Conservation (phyloP, 148 eudicot genomes). For the Gaultheria prostrata region DNA sequence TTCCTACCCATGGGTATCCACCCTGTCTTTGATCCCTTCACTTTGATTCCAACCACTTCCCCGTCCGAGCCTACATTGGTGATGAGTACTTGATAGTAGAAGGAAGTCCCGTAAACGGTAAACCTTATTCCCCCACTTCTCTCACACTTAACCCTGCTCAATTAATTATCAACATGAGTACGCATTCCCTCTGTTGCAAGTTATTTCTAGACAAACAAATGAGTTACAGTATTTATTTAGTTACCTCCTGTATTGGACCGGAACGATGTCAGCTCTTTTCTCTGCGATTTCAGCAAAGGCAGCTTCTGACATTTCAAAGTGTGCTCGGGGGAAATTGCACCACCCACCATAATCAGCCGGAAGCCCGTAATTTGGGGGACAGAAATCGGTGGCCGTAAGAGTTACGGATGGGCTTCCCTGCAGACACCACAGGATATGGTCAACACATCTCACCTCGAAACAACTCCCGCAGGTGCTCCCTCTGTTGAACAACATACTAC, state of each 20-base stretch:
- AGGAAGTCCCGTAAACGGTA: conserved; percentile 45
- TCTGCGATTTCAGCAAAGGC: conserved; percentile 54
- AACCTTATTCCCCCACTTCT: conserved; percentile 67
- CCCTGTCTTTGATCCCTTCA: conserved; percentile 67
- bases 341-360: conserved; percentile 68
- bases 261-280: conserved; percentile 41
- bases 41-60: conserved; percentile 52
- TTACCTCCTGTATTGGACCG: conserved; percentile 68
- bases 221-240: not conserved
- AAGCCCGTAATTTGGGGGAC: conserved; percentile 66
- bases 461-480: conserved; percentile 75
- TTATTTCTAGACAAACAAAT: not conserved
- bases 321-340: conserved; percentile 69
- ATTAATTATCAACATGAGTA: not conserved
- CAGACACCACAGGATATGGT: conserved; percentile 56
- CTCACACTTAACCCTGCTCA: conserved; percentile 55
- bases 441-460: conserved; percentile 58
- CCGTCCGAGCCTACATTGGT: conserved; percentile 68
- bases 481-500: conserved; percentile 51
- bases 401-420: conserved; percentile 57
- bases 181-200: not conserved
- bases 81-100: conserved; percentile 55
- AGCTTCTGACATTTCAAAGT: conserved; percentile 59
- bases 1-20: conserved; percentile 81
- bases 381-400: conserved; percentile 70